Conservation (phyloP, 768 basidiomycete genomes). For the Mycena maculata region DNA sequence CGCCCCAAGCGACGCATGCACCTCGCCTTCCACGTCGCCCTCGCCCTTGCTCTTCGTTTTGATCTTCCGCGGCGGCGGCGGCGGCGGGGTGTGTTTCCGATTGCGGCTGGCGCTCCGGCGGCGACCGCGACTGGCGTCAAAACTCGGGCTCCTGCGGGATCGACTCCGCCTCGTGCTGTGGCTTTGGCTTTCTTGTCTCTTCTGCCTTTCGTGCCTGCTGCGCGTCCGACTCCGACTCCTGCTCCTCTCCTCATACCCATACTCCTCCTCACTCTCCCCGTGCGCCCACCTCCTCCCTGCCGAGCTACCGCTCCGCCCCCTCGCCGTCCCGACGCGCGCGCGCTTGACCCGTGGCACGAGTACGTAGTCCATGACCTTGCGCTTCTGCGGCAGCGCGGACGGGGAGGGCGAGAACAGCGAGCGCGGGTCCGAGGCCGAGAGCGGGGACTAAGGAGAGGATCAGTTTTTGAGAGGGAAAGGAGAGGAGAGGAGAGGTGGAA, state of each 20-base stretch:
- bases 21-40: background rate
- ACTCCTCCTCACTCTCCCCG: background rate
- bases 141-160: background rate
- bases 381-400: too few species aligned
- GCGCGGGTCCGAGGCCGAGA: background rate
- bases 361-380: conserved; percentile 18
- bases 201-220: background rate
- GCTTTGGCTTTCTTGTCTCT: background rate
- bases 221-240: background rate
- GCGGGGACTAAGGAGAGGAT: background rate
- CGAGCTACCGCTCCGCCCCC: background rate
- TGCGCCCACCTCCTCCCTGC: background rate
- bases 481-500: too few species aligned
- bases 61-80: background rate
- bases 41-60: background rate
- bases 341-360: conserved; percentile 15
- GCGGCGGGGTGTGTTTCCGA: background rate
- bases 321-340: background rate
- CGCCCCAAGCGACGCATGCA: conserved; percentile 5
- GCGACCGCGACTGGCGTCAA: too few species aligned
- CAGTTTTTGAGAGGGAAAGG: background rate
- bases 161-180: background rate
- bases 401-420: background rate
- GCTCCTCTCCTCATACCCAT: background rate
- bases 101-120: background rate